Conservation (phyloP, 164 flowering plant genomes). For the Vitis riparia region DNA sequence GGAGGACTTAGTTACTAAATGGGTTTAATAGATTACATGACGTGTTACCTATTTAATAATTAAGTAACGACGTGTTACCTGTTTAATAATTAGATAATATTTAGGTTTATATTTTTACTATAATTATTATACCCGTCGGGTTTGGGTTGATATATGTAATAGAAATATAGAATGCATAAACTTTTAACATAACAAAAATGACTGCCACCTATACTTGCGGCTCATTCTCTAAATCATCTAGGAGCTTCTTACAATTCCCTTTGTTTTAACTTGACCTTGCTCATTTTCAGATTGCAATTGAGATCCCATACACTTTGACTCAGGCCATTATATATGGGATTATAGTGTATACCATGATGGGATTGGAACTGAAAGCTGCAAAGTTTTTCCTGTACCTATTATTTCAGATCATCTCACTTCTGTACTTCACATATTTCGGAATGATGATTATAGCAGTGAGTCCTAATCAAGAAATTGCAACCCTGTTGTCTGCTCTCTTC, state of each 20-base stretch:
- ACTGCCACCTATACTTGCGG: too few species aligned
- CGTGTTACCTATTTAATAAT: too few species aligned
- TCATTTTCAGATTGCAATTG: slow-evolving; percentile 15
- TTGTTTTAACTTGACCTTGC: neutral
- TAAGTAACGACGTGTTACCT: too few species aligned
- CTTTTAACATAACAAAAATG: too few species aligned
- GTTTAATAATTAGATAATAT: too few species aligned
- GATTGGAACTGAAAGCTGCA: slow-evolving; percentile 21
- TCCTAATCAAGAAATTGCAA: slow-evolving; percentile 15
- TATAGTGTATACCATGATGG: slow-evolving; percentile 20
- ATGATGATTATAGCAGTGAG: slow-evolving; percentile 20
- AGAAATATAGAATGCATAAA: too few species aligned
- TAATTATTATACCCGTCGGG: too few species aligned
- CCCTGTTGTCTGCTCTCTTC: neutral
- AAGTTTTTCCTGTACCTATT: slow-evolving; percentile 18
- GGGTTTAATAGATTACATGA: too few species aligned
- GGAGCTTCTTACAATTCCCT: neutral
- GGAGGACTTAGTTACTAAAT: too few species aligned
- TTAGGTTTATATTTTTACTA: too few species aligned
- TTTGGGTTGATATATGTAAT: too few species aligned
- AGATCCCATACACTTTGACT: slow-evolving; percentile 18
- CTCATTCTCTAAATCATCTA: too few species aligned
- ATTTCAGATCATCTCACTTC: slow-evolving; percentile 21
- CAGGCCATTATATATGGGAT: slow-evolving; percentile 14
- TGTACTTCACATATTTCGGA: slow-evolving; percentile 19